Percentiles rank a stretch among this genome's conserved stretches.
phyloP scores from a whole-genome alignment of 441 rosid species.

The Populus hybrid region DNA sequence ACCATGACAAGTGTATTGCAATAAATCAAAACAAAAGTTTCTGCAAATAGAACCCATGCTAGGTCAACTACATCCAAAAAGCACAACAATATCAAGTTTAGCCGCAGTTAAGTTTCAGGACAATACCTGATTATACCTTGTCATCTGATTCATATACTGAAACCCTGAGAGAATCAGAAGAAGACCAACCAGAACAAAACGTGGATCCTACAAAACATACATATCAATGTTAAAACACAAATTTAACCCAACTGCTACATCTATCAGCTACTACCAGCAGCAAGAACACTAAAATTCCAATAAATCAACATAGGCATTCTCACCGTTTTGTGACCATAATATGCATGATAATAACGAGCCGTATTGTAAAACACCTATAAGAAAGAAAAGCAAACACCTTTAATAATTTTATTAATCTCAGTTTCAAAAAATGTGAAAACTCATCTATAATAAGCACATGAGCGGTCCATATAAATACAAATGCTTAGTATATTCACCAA shows the following conservation, averaged over 20 bases:
- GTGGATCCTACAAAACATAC: slow-evolving; percentile 63
- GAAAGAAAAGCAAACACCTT: background rate
- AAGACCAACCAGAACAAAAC: slow-evolving; percentile 82
- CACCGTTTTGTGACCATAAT: slow-evolving; percentile 92
- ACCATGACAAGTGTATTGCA: background rate
- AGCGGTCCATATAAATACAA: background rate
- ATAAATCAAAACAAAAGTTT: background rate
- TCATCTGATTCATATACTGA: slow-evolving; percentile 75
- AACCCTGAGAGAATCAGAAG: slow-evolving; percentile 75
- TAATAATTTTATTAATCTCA: slow-evolving; percentile 1
- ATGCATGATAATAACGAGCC: slow-evolving; percentile 82
- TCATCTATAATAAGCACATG: no score
- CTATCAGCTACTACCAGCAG: slow-evolving; percentile 7
- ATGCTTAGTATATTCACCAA: background rate
- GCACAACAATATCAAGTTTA: background rate
- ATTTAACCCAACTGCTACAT: background rate
- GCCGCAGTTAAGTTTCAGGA: slow-evolving; percentile 1
- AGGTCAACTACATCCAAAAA: slow-evolving; percentile 1
- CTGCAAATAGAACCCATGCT: background rate
- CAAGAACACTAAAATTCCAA: background rate
- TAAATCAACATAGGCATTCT: slow-evolving; percentile 24
- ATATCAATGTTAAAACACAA: slow-evolving; percentile 3
- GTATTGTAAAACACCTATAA: slow-evolving; percentile 83
- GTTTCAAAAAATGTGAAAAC: background rate
- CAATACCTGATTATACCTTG: slow-evolving; percentile 84